Conservation (phyloP, 2,329 filamentous ascomycete genomes). For the Apiospora hydei region DNA sequence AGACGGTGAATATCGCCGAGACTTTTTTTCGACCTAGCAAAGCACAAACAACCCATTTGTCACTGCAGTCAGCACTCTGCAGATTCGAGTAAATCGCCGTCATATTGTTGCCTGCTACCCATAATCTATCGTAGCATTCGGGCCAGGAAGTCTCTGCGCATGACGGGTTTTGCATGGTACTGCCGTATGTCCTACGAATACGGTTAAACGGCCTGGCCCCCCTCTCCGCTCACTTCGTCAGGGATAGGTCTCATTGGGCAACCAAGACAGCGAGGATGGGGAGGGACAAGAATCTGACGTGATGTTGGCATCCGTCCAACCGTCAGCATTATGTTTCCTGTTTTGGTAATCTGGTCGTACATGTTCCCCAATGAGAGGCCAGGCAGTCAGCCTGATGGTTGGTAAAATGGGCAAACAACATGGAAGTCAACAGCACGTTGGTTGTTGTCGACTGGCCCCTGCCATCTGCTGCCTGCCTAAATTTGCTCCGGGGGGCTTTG, state of each 20-base stretch:
- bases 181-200: conserved; percentile 9
- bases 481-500: background rate
- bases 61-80: conserved; percentile 24
- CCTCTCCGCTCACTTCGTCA: background rate
- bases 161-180: conserved; percentile 15
- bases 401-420: background rate
- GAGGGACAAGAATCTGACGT: conserved; percentile 26
- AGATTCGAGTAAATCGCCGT: background rate
- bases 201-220: conserved; percentile 4
- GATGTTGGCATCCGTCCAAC: conserved; percentile 23
- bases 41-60: background rate
- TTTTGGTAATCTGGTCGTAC: background rate
- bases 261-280: background rate
- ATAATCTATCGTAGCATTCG: conserved; percentile 16
- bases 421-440: background rate
- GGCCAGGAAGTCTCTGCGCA: conserved; percentile 4
- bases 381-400: background rate
- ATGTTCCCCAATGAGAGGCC: conserved; percentile 12
- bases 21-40: background rate
- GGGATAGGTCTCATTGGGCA: background rate
- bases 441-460: background rate
- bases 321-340: conserved; percentile 16
- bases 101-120: conserved; percentile 5
- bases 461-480: background rate
- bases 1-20: conserved; percentile 14